These are phyloP conservation scores for Umbellularia californica DNA, from an alignment of 164 flowering plant genomes.

Conservation along the genomic window DNA sequence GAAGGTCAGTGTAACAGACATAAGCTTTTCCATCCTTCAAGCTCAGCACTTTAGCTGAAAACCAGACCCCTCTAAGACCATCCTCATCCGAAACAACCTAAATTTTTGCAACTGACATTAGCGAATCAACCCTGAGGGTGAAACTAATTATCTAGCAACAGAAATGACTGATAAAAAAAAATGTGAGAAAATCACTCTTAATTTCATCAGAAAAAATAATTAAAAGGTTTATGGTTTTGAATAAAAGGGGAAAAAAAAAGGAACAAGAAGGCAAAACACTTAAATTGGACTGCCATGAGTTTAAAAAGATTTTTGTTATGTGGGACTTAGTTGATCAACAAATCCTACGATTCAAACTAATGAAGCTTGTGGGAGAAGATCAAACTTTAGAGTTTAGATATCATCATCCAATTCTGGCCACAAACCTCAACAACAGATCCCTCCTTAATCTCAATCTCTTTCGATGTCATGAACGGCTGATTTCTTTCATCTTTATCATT, in stretches of 20 bases:
- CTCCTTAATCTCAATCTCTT: constrained; percentile 45
- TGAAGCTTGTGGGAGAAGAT: background rate
- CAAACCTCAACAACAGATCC: constrained; percentile 87
- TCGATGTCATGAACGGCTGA: constrained; percentile 11
- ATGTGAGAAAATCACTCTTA: background rate
- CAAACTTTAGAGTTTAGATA: background rate
- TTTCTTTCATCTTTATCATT: constrained; percentile 17
- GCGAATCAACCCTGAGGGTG: background rate
- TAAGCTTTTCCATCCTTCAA: constrained; percentile 68
- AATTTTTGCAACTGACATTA: constrained; percentile 5
- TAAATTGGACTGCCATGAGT: background rate
- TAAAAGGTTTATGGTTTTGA: background rate
- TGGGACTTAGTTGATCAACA: background rate
- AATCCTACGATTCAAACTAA: background rate
- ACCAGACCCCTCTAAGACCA: constrained; percentile 64
- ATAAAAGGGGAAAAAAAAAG: background rate
- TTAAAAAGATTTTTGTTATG: background rate
- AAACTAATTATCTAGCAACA: background rate
- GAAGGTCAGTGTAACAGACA: constrained; percentile 53
- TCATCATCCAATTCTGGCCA: background rate
- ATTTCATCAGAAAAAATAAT: background rate
- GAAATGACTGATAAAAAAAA: background rate
- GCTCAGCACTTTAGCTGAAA: constrained; percentile 54
- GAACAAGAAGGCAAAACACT: background rate
- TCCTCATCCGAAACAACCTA: constrained; percentile 67